A percentile compares a stretch with the other conserved stretches of the same genome.
Evolutionary conservation across 768 basidiomycete genomes (phyloP).

Genomic region (Russula dissimulans): DNA sequence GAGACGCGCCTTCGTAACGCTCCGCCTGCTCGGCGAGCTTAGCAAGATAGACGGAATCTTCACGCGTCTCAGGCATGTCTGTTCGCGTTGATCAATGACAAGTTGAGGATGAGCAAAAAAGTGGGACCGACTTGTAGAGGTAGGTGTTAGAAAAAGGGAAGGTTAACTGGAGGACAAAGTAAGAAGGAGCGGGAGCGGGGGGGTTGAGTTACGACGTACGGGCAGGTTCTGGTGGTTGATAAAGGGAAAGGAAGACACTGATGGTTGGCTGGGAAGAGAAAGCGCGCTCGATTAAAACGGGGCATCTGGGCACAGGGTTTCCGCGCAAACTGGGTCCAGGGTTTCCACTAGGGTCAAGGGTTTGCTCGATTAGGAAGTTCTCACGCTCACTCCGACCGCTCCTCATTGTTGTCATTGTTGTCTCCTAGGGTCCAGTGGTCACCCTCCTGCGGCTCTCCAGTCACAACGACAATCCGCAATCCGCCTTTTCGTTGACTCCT

Average conservation of each 20-base stretch:
- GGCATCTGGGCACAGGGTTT: conserved; percentile 22
- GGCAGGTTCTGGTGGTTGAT: conserved; percentile 15
- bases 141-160: conserved; percentile 18
- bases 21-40: conserved; percentile 99
- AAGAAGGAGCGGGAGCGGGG: conserved; percentile 8
- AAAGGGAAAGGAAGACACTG: conserved; percentile 16
- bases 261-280: conserved; percentile 14
- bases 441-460: too few relatives aligned
- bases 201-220: conserved; percentile 8
- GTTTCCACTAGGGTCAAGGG: conserved; percentile 20
- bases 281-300: conserved; percentile 20
- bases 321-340: conserved; percentile 12
- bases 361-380: conserved; percentile 16
- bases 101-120: background rate
- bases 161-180: conserved; percentile 7
- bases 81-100: conserved; percentile 1
- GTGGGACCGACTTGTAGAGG: conserved; percentile 15
- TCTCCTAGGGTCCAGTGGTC: too few relatives aligned
- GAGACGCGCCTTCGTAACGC: conserved; percentile 83
- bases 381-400: conserved; percentile 2
- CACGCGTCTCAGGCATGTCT: conserved; percentile 82
- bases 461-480: too few relatives aligned
- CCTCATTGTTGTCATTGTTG: too few relatives aligned
- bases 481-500: background rate
- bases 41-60: conserved; percentile 99